These are phyloP conservation scores for Neofusicoccum cordaticola DNA, from an alignment of 2,329 filamentous ascomycete genomes.

Conservation along the genomic window DNA sequence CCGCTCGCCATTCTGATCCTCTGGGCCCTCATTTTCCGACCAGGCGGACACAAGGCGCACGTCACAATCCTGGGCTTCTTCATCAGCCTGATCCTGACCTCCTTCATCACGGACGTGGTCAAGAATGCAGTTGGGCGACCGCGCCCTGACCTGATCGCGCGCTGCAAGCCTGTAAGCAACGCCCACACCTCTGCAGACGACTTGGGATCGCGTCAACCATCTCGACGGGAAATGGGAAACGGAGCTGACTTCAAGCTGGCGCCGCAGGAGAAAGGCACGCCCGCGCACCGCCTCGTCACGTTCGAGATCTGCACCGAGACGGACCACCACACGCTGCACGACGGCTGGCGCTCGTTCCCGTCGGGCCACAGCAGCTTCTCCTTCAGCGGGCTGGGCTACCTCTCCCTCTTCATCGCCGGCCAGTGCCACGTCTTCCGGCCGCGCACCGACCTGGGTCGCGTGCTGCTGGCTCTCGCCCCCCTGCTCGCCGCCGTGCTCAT, in stretches of 20 bases:
- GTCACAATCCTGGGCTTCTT: conserved; percentile 78
- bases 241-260: background rate
- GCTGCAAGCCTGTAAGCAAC: conserved; percentile 67
- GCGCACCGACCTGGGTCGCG: conserved; percentile 54
- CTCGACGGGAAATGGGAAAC: background rate
- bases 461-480: conserved; percentile 55
- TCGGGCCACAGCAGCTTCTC: conserved; percentile 77
- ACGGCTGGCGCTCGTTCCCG: conserved; percentile 82
- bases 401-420: conserved; percentile 67
- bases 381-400: conserved; percentile 74
- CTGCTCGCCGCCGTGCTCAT: conserved; percentile 58
- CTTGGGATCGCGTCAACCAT: too few species aligned
- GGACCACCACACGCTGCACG: conserved; percentile 67
- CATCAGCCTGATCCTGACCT: conserved; percentile 70
- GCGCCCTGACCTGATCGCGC: conserved; percentile 81
- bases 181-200: background rate
- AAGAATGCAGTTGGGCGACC: conserved; percentile 86
- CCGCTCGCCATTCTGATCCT: conserved; percentile 66
- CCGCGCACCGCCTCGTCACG: conserved; percentile 55
- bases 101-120: conserved; percentile 79
- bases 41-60: conserved; percentile 75
- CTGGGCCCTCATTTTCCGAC: conserved; percentile 62
- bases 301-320: conserved; percentile 72
- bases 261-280: conserved; percentile 46
- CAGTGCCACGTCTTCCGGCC: conserved; percentile 61